phyloP scores from a whole-genome alignment of 2,329 filamentous ascomycete species.

The Paracorniculantispora psalliotae region DNA sequence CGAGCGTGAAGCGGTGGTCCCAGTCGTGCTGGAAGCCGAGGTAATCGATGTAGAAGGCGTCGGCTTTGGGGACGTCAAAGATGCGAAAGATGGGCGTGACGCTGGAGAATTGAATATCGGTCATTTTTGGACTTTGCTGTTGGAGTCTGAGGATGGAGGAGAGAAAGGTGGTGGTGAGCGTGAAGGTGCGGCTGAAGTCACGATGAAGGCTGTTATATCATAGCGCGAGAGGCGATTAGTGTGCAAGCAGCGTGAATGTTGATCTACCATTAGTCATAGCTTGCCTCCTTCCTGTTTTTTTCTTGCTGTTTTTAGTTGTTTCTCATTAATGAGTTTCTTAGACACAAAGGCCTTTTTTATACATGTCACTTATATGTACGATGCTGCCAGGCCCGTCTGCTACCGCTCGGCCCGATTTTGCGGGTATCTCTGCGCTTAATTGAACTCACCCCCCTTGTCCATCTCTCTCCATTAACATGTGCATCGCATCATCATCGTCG shows the following conservation, averaged over 20 bases:
- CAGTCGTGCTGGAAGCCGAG: slow-evolving; percentile 19
- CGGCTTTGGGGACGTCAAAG: slow-evolving; percentile 19
- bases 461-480: neutral
- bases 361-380: neutral
- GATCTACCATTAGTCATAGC: too few species aligned
- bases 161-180: neutral
- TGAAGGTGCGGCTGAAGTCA: neutral
- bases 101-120: slow-evolving; percentile 11
- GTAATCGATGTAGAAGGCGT: slow-evolving; percentile 19
- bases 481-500: too few species aligned
- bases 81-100: slow-evolving; percentile 19
- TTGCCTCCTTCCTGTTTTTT: too few species aligned
- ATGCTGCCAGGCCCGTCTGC: neutral
- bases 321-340: too few species aligned
- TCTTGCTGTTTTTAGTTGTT: too few species aligned
- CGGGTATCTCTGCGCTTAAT: neutral
- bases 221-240: too few species aligned
- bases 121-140: neutral
- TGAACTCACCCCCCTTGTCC: neutral
- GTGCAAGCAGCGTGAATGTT: too few species aligned
- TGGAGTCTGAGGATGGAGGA: neutral
- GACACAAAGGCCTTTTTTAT: too few species aligned
- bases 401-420: neutral
- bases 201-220: neutral
- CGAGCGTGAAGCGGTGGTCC: slow-evolving; percentile 17